phyloP scores from a whole-genome alignment of 108 stramenopile genomes.

The Tribonema minus region DNA sequence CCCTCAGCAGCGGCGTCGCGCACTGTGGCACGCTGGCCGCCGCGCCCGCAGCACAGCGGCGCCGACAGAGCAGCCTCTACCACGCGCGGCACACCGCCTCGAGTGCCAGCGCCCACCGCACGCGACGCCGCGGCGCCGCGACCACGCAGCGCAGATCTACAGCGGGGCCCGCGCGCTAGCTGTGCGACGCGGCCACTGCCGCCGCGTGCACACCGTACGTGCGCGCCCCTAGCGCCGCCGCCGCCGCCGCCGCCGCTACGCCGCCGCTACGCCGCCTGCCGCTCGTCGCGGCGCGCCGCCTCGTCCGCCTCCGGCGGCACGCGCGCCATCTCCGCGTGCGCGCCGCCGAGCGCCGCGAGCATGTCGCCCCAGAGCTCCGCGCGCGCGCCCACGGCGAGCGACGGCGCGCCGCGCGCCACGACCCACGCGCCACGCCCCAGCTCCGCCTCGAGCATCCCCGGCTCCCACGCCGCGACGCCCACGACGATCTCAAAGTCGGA shows the following conservation, averaged over 20 bases:
- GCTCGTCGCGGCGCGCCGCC: not conserved
- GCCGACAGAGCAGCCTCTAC: too few species aligned
- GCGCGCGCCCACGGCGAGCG: not conserved
- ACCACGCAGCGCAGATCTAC: too few species aligned
- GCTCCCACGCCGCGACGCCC: not conserved
- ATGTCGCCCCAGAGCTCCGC: not conserved
- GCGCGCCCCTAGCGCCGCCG: too few species aligned
- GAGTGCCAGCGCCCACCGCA: too few species aligned
- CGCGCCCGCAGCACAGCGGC: too few species aligned
- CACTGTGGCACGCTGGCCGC: too few species aligned
- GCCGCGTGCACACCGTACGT: too few species aligned
- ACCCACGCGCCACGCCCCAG: not conserved
- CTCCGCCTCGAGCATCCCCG: not conserved
- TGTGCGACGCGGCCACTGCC: too few species aligned
- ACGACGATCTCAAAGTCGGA: not conserved
- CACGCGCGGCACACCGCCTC: too few species aligned
- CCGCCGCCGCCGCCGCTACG: conserved; percentile 1
- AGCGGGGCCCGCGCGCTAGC: too few species aligned
- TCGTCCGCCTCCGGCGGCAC: not conserved
- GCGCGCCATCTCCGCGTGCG: not conserved
- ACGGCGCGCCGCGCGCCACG: not conserved
- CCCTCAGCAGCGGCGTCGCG: too few species aligned
- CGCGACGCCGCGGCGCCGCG: too few species aligned
- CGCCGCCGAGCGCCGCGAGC: not conserved
- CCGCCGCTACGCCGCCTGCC: conserved; percentile 10